Conservation (phyloP, 371 early-diverging fungal species). For the Massospora cicadina region DNA sequence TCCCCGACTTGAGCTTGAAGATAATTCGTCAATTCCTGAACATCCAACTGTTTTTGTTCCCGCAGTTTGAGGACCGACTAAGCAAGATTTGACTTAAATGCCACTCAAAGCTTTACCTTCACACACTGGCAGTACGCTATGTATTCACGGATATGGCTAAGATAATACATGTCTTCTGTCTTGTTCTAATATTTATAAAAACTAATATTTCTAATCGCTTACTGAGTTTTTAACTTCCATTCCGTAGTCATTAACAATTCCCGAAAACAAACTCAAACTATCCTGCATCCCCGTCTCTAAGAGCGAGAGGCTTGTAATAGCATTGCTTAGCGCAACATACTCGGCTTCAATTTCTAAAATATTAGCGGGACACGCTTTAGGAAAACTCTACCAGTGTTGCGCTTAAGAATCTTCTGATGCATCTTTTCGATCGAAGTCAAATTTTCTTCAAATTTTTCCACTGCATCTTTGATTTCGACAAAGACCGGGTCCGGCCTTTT, state of each 20-base stretch:
- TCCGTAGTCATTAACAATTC: constrained; percentile 37
- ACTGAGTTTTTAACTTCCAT: constrained; percentile 44
- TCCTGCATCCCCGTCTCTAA: constrained; percentile 62
- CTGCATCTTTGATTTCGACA: constrained; percentile 53
- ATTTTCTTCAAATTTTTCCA: constrained; percentile 70
- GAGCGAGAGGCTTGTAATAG: constrained; percentile 48
- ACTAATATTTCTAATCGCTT: constrained; percentile 1
- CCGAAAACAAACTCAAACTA: constrained; percentile 40
- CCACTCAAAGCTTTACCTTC: constrained; percentile 29
- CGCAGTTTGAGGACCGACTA: constrained; percentile 60
- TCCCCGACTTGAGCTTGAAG: constrained; percentile 41
- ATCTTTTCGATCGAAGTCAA: constrained; percentile 57
- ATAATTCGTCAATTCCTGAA: constrained; percentile 69
- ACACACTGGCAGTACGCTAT: constrained; percentile 69
- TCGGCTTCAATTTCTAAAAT: constrained; percentile 48
- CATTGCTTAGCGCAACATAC: constrained; percentile 55
- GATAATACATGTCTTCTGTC: constrained; percentile 56
- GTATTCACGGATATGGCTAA: constrained; percentile 66
- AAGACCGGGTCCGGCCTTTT: constrained; percentile 74
- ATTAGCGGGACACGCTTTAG: background rate
- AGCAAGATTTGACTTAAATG: background rate
- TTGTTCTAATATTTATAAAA: constrained; percentile 17
- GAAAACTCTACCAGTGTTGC: constrained; percentile 31
- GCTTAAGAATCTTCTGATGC: constrained; percentile 50
- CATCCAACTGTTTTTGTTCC: constrained; percentile 88